phyloP scores from a whole-genome alignment of 176 grass and related monocot genomes.

The Puccinellia tenuiflora region DNA sequence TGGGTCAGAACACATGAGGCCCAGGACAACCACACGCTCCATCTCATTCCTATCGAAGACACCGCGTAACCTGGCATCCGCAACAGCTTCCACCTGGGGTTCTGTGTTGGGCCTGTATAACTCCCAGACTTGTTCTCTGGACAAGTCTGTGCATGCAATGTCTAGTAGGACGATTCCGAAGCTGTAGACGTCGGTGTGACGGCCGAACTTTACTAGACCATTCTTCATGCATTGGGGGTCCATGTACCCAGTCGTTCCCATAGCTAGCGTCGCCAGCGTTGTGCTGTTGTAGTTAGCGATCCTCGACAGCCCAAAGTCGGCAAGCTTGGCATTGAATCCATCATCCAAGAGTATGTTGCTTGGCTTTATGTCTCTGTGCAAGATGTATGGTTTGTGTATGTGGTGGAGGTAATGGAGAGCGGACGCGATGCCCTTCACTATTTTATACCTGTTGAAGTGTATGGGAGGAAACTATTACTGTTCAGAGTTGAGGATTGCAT shows the following conservation, averaged over 20 bases:
- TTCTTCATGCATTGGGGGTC: not conserved
- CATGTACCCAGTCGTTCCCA: not conserved
- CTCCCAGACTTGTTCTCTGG: too few relatives aligned
- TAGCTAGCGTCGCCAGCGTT: too few relatives aligned
- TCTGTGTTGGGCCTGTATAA: not conserved
- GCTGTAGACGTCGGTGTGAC: not conserved
- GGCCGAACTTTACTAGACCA: not conserved
- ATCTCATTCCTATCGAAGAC: too few relatives aligned
- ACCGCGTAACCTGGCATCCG: too few relatives aligned
- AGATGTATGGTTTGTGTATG: slow-evolving; percentile 42
- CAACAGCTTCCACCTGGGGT: too few relatives aligned
- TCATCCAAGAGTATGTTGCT: slow-evolving; percentile 59
- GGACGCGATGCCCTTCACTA: slow-evolving; percentile 28
- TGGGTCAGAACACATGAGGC: not conserved
- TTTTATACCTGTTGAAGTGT: not conserved
- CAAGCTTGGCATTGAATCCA: slow-evolving; percentile 49
- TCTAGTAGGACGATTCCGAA: not conserved
- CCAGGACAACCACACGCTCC: not conserved
- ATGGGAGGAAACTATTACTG: too few relatives aligned
- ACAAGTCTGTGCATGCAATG: not conserved
- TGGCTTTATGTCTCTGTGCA: slow-evolving; percentile 62
- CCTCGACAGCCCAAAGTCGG: slow-evolving; percentile 59
- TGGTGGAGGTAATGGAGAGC: slow-evolving; percentile 35
- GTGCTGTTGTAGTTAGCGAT: not conserved
- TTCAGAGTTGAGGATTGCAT: too few relatives aligned